phyloP scores from a whole-genome alignment of 768 basidiomycete genomes.

The Vararia minispora region DNA sequence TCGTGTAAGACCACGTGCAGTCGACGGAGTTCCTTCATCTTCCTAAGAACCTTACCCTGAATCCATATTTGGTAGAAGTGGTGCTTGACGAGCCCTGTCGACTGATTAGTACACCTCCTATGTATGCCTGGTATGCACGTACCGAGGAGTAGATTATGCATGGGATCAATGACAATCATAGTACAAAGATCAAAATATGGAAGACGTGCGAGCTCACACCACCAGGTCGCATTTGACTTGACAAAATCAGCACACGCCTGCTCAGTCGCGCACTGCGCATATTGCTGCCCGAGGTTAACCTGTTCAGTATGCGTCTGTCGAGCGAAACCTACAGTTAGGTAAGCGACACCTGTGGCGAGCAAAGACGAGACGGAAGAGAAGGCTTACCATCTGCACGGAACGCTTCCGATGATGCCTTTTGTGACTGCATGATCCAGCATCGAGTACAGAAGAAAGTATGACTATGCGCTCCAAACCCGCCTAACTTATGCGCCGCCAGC shows the following conservation, averaged over 20 bases:
- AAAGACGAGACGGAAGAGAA: neutral
- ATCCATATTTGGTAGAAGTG: slow-evolving; percentile 9
- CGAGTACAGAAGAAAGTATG: slow-evolving; percentile 25
- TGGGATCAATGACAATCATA: slow-evolving; percentile 22
- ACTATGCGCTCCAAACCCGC: slow-evolving; percentile 20
- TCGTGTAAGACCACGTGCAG: slow-evolving; percentile 7
- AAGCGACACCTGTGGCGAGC: no score
- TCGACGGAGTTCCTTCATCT: slow-evolving; percentile 3
- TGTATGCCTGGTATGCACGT: no score
- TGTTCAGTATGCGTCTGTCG: slow-evolving; percentile 13
- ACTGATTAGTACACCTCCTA: neutral
- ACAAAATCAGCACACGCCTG: slow-evolving; percentile 11
- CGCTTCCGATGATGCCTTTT: slow-evolving; percentile 17
- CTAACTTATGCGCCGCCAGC: slow-evolving; percentile 26
- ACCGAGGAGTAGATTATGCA: slow-evolving; percentile 24
- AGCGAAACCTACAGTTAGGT: slow-evolving; percentile 6
- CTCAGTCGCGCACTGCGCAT: slow-evolving; percentile 4
- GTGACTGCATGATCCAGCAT: slow-evolving; percentile 23
- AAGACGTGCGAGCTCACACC: slow-evolving; percentile 18
- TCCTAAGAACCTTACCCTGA: slow-evolving; percentile 1
- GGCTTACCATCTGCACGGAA: slow-evolving; percentile 10
- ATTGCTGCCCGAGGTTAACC: neutral
- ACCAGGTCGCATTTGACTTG: slow-evolving; percentile 13
- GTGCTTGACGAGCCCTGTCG: slow-evolving; percentile 8
- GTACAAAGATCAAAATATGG: slow-evolving; percentile 21